Base-by-base conservation (phyloP, 192 early-diverging fungal genomes). In the Ambispora gerdemannii region DNA sequence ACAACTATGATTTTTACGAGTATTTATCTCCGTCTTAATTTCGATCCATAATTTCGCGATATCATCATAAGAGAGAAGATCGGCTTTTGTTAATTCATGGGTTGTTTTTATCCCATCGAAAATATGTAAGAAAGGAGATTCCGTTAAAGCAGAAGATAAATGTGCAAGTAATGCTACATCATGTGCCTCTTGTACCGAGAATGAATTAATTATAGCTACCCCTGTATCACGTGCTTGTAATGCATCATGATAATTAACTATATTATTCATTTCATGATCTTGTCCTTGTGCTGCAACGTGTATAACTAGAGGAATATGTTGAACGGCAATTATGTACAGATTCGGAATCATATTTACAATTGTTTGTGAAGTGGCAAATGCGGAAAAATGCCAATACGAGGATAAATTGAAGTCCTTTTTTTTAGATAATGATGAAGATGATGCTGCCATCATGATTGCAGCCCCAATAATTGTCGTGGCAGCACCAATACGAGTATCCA, bases 91-190 rank as follows among this genome's bases (percentile, higher is more conserved):
- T 3, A 78, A 73, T 47, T 89, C 81, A 25, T 79, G 72, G 25
- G 88, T 83, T 22, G 84, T 78, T 33, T 74, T 76, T 17, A 86
- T 82, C 51, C 92, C 94, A 73, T 90, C 89, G 69, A 91, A 86
- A 64, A 92, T 78, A 81, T 97, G 95, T 19, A 95, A 77, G 28
- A 94, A 87, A 0, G 95, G 93, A 13, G 83, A 74, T n/a, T 72
- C 59, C 10, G 86, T 77, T 1, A 81, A 74, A 10, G 73, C 61
- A 2, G 95, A 76, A n/a, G 91, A 80, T 22, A 94, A 80, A 74
- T 97, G 93, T 31, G 95, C 89, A 66, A 93, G 80, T 19, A 96
- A 53, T 15, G 93, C 88, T 53, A 97, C 74, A 68, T 98, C 94
- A 69, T 97, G 91, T 10, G 93, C 89, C 75, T 96, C 93, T 75